These are phyloP conservation scores for Ceratocystis cubensis DNA, from an alignment of 2,329 filamentous ascomycete species.

Conservation along the genomic window DNA sequence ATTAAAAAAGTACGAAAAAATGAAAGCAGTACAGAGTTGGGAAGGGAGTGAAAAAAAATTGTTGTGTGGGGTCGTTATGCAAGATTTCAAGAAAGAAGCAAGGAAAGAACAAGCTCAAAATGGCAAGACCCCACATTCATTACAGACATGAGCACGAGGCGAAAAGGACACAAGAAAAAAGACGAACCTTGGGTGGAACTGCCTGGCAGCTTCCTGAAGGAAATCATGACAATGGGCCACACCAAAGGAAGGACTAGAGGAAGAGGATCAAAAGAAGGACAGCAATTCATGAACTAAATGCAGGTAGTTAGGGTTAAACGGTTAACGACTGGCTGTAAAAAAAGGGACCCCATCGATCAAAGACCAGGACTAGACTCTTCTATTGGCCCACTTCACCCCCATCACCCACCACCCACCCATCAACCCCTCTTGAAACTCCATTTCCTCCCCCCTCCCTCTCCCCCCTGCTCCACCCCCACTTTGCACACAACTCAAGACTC, in stretches of 20 bases:
- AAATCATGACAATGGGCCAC: not conserved
- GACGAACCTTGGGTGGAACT: not conserved
- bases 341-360: too few species aligned
- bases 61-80: constrained; percentile 6
- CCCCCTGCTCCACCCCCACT: not conserved
- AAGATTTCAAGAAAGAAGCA: not conserved
- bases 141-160: not conserved
- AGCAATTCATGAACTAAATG: too few species aligned
- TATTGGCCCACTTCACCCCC: not conserved
- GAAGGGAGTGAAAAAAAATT: not conserved
- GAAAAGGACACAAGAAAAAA: not conserved
- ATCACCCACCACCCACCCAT: too few species aligned
- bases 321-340: too few species aligned
- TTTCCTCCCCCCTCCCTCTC: not conserved
- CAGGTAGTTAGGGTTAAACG: too few species aligned
- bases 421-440: not conserved
- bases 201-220: not conserved
- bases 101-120: not conserved
- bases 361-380: too few species aligned
- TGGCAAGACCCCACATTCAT: not conserved
- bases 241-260: not conserved
- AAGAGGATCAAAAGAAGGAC: not conserved
- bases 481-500: not conserved
- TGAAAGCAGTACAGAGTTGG: not conserved
- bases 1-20: constrained; percentile 11